Conservation (phyloP, 1,139 yeast genomes). For the Kazachstania sp. region DNA sequence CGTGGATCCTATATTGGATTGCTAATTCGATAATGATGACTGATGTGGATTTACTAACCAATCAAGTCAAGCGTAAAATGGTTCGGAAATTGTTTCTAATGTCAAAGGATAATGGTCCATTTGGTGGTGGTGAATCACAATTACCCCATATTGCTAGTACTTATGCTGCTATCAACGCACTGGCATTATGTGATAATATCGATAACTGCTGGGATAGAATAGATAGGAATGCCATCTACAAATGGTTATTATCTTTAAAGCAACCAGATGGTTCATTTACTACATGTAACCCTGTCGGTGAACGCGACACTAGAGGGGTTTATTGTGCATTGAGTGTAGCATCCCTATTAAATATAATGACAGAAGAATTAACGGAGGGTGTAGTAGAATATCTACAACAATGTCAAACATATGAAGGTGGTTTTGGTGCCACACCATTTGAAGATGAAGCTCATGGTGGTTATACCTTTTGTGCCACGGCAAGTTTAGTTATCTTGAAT, state of each 20-base stretch:
- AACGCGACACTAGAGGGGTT: slow-evolving; percentile 75
- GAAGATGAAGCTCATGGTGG: slow-evolving; percentile 95
- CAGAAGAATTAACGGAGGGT: slow-evolving; percentile 50
- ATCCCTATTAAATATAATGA: slow-evolving; percentile 51
- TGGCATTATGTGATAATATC: slow-evolving; percentile 47
- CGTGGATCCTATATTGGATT: slow-evolving; percentile 89
- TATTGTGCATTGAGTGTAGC: slow-evolving; percentile 82
- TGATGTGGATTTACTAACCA: slow-evolving; percentile 21
- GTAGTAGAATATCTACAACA: slow-evolving; percentile 51
- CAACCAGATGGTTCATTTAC: slow-evolving; percentile 51
- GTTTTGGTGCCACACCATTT: slow-evolving; percentile 71
- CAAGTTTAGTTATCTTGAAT: slow-evolving; percentile 44
- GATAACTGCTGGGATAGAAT: slow-evolving; percentile 36
- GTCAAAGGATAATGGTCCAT: slow-evolving; percentile 47
- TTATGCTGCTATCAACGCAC: slow-evolving; percentile 65
- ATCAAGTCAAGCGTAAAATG: slow-evolving; percentile 19
- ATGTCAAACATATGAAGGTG: slow-evolving; percentile 94
- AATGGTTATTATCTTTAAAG: slow-evolving; percentile 62
- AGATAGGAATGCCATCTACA: slow-evolving; percentile 41
- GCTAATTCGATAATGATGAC: slow-evolving; percentile 46
- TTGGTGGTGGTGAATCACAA: slow-evolving; percentile 80
- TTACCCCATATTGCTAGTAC: slow-evolving; percentile 78
- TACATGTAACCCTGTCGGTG: slow-evolving; percentile 45
- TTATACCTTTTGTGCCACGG: slow-evolving; percentile 83
- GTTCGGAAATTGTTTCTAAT: slow-evolving; percentile 18